Evolutionary conservation across 1,284 basidiomycete species (phyloP).

Genomic region (Ustilago bromivora): DNA sequence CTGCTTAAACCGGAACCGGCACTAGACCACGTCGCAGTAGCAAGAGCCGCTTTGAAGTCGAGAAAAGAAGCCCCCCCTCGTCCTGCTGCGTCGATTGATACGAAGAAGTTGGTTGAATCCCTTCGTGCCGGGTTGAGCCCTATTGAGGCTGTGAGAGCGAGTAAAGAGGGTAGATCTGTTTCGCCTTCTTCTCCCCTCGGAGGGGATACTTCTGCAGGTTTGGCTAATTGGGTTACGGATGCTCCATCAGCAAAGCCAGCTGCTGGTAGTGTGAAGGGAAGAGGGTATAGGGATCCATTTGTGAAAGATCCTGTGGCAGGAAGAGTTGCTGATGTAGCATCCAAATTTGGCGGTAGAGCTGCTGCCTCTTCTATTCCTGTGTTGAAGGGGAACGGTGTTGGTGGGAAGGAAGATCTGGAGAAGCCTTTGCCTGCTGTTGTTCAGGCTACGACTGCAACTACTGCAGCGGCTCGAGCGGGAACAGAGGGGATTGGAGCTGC

Average conservation of each 20-base stretch:
- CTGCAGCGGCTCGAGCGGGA: not conserved
- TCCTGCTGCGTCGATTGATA: constrained; percentile 29
- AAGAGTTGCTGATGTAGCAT: constrained; percentile 55
- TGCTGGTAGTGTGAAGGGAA: not conserved
- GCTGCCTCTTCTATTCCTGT: constrained; percentile 1
- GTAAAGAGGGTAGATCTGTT: constrained; percentile 18
- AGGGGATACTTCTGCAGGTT: not conserved
- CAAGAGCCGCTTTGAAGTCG: constrained; percentile 34
- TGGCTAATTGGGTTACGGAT: not conserved
- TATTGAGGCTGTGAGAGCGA: constrained; percentile 38
- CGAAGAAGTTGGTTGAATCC: constrained; percentile 47
- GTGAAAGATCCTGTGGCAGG: constrained; percentile 57
- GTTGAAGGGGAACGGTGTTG: not conserved
- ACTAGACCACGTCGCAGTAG: constrained; percentile 37
- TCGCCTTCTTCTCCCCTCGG: not conserved
- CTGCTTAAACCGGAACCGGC: constrained; percentile 3
- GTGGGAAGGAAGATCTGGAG: constrained; percentile 4
- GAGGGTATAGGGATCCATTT: constrained; percentile 48
- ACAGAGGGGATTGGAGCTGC: not conserved
- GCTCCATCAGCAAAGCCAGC: not conserved
- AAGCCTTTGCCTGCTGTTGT: constrained; percentile 7
- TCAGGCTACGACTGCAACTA: not conserved
- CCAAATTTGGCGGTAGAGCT: constrained; percentile 48
- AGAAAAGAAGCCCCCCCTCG: constrained; percentile 13
- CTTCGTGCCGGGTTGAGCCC: constrained; percentile 38